Percentiles rank a stretch among this genome's conserved stretches.
Evolutionary conservation across 23 red algal species (phyloP).

Genomic region (Cyanidioschyzon merolae): DNA sequence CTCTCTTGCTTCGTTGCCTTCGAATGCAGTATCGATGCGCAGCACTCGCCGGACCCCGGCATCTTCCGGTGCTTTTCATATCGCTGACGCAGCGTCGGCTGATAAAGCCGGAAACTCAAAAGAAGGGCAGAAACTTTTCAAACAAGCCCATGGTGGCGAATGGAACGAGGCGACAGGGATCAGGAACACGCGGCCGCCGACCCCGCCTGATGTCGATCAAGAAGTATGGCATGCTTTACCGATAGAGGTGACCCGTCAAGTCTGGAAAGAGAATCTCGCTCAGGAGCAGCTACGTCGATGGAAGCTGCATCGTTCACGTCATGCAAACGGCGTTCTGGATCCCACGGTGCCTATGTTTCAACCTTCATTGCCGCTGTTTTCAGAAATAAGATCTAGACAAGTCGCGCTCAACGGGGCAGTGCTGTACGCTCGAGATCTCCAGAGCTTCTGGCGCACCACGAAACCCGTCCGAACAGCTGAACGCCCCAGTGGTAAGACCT

Average conservation of each 20-base stretch:
- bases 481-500: neutral
- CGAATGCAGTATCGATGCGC: neutral
- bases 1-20: too few relatives aligned
- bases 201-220: neutral
- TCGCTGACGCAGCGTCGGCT: neutral
- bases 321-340: neutral
- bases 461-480: neutral
- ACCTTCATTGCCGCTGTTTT: neutral
- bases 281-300: neutral
- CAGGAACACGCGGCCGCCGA: neutral
- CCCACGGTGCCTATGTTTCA: neutral
- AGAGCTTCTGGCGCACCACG: neutral
- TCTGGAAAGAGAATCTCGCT: neutral
- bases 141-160: neutral
- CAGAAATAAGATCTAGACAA: neutral
- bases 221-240: neutral
- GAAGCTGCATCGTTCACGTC: neutral
- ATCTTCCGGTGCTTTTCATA: neutral
- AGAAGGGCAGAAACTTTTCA: too few relatives aligned
- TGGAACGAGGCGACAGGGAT: neutral
- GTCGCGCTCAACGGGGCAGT: neutral
- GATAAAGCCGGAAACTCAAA: too few relatives aligned
- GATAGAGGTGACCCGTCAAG: neutral
- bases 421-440: neutral
- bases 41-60: neutral